A percentile compares a stretch with the other conserved stretches of the same genome.
phyloP scores from a whole-genome alignment of 306 rosid species.

The Quercus robur region DNA sequence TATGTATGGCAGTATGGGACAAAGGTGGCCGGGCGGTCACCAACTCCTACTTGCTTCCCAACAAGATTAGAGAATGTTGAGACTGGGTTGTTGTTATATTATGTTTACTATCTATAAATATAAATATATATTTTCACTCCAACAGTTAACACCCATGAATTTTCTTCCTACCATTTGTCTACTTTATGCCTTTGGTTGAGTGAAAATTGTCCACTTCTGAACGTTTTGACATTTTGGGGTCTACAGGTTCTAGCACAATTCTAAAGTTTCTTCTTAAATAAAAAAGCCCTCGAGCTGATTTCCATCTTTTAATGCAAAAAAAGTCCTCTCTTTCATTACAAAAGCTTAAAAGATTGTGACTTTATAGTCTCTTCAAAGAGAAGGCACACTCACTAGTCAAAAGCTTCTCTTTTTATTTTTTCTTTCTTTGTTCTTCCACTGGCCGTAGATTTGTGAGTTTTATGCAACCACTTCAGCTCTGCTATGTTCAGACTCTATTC shows the following conservation, averaged over 20 bases:
- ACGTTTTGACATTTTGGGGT: slow-evolving; percentile 67
- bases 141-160: slow-evolving; percentile 16
- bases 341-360: slow-evolving; percentile 40
- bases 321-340: slow-evolving; percentile 34
- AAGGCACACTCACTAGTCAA: slow-evolving; percentile 45
- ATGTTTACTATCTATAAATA: neutral
- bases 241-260: slow-evolving; percentile 35
- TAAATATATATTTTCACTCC: neutral
- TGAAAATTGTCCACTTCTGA: slow-evolving; percentile 44
- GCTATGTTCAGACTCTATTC: slow-evolving; percentile 29
- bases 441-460: slow-evolving; percentile 33
- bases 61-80: slow-evolving; percentile 66
- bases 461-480: slow-evolving; percentile 29
- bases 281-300: slow-evolving; percentile 35
- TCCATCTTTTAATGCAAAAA: slow-evolving; percentile 59
- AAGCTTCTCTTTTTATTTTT: slow-evolving; percentile 22
- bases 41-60: slow-evolving; percentile 77
- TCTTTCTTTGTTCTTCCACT: slow-evolving; percentile 30
- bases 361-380: slow-evolving; percentile 27
- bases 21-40: slow-evolving; percentile 49
- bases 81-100: slow-evolving; percentile 9
- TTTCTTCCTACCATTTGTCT: slow-evolving; percentile 36
- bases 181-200: slow-evolving; percentile 33
- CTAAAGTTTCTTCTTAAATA: slow-evolving; percentile 41
- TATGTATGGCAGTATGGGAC: slow-evolving; percentile 36